These are phyloP conservation scores for Vigna mungo DNA, from an alignment of 306 rosid species.

Conservation along the genomic window DNA sequence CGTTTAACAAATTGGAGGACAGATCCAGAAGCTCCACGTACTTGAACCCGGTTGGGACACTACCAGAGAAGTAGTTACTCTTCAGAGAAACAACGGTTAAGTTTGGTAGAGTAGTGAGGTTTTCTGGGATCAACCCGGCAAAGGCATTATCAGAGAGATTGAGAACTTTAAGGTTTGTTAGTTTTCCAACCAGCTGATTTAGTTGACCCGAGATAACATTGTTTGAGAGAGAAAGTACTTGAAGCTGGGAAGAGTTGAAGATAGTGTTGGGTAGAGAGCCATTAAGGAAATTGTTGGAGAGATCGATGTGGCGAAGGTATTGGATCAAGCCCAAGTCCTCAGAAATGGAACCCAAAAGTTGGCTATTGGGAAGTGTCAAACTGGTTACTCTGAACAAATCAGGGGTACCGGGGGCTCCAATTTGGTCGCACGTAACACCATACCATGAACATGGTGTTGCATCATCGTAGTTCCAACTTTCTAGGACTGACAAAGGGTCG, in stretches of 20 bases:
- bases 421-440: conserved; percentile 76
- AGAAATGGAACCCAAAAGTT: conserved; percentile 81
- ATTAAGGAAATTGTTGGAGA: conserved; percentile 82
- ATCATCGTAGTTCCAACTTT: conserved; percentile 74
- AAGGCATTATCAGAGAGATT: conserved; percentile 89
- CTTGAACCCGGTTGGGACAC: conserved; percentile 60
- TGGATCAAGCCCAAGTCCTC: conserved; percentile 67
- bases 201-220: conserved; percentile 82
- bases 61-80: conserved; percentile 76
- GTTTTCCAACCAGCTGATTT: conserved; percentile 59
- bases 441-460: conserved; percentile 85
- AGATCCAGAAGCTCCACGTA: conserved; percentile 74
- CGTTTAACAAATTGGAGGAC: conserved; percentile 82
- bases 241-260: conserved; percentile 81
- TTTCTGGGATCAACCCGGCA: conserved; percentile 71
- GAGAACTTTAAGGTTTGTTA: conserved; percentile 65
- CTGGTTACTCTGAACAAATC: conserved; percentile 71
- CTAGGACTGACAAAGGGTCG: conserved; percentile 74
- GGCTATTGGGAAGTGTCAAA: conserved; percentile 66
- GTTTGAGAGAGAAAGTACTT: conserved; percentile 72
- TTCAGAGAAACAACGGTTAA: conserved; percentile 69
- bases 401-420: conserved; percentile 51
- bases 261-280: conserved; percentile 75
- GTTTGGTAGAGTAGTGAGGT: conserved; percentile 59
- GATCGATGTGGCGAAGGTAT: conserved; percentile 78